Evolutionary conservation across 192 early-diverging fungal species (phyloP).

Genomic region (Powellomyces hirtus): DNA sequence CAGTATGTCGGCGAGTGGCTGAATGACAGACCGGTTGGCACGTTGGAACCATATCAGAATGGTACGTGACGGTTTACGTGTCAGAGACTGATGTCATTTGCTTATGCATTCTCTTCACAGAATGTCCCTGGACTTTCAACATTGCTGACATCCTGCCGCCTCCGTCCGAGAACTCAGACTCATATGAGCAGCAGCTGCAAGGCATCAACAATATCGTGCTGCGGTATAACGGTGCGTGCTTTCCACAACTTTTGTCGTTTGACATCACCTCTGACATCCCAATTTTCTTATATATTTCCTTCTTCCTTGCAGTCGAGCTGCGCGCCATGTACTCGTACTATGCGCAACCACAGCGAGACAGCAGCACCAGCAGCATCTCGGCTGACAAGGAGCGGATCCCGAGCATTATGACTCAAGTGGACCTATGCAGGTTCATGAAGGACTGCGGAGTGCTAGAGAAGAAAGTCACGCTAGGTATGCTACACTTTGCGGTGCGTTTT

Average conservation of each 20-base stretch:
- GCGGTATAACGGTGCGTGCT: constrained; percentile 32
- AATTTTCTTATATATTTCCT: not conserved
- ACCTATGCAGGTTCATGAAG: constrained; percentile 44
- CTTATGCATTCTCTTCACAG: constrained; percentile 5
- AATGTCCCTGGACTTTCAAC: constrained; percentile 40
- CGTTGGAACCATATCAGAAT: constrained; percentile 36
- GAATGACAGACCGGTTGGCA: constrained; percentile 35
- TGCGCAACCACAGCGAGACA: constrained; percentile 1
- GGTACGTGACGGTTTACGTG: constrained; percentile 18
- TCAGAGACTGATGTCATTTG: not conserved
- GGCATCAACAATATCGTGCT: constrained; percentile 43
- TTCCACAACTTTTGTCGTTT: too few relatives aligned
- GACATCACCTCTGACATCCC: too few relatives aligned
- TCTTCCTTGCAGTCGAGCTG: constrained; percentile 24
- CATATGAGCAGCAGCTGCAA: constrained; percentile 29
- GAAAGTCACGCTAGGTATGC: constrained; percentile 33
- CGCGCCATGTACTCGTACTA: constrained; percentile 42
- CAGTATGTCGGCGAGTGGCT: constrained; percentile 44
- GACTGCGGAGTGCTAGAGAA: constrained; percentile 31
- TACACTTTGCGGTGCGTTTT: too few relatives aligned
- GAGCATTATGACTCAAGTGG: constrained; percentile 24
- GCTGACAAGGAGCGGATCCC: not conserved
- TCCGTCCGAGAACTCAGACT: not conserved
- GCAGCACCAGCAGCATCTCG: not conserved
- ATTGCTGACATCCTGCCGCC: constrained; percentile 20